A percentile compares a stretch with the other conserved stretches of the same genome.
Evolutionary conservation across 1,284 basidiomycete genomes (phyloP).

Genomic region (Ganoderma leucocontextum): DNA sequence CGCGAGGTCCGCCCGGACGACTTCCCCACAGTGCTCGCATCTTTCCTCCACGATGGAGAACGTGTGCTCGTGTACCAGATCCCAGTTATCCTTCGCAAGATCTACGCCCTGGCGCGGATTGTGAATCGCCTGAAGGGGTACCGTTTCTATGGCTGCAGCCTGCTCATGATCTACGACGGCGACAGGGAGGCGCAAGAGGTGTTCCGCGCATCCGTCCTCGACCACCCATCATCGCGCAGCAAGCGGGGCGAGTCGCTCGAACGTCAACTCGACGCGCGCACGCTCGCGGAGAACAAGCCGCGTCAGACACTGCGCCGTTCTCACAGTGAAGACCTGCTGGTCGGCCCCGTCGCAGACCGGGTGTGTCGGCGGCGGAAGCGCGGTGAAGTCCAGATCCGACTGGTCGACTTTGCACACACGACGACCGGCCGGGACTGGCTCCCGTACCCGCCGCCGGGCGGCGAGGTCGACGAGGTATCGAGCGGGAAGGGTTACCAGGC

Average conservation of each 20-base stretch:
- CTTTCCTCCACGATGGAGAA: conserved; percentile 90
- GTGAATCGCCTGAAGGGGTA: conserved; percentile 90
- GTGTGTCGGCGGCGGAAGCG: conserved; percentile 70
- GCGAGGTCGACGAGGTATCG: conserved; percentile 54
- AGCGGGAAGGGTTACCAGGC: conserved; percentile 84
- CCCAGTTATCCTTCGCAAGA: conserved; percentile 88
- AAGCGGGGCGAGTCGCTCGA: conserved; percentile 84
- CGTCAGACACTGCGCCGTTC: conserved; percentile 68
- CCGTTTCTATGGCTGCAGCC: conserved; percentile 97
- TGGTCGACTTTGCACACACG: conserved; percentile 99
- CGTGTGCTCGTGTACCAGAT: conserved; percentile 91
- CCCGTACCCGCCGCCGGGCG: conserved; percentile 59
- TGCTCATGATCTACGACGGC: conserved; percentile 98
- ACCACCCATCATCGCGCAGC: conserved; percentile 74
- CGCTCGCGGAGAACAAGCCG: conserved; percentile 15
- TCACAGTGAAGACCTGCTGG: conserved; percentile 78
- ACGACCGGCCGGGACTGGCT: conserved; percentile 95
- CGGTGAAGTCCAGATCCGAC: conserved; percentile 94
- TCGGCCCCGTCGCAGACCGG: conserved; percentile 69
- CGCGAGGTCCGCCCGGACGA: conserved; percentile 88
- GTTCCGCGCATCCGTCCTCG: conserved; percentile 66
- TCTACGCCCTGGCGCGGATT: conserved; percentile 94
- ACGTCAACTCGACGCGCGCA: conserved; percentile 46
- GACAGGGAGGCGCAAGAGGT: conserved; percentile 86
- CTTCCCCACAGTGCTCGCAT: conserved; percentile 83